phyloP scores from a whole-genome alignment of 2,329 filamentous ascomycete genomes.

The Xylariaceae sp. region DNA sequence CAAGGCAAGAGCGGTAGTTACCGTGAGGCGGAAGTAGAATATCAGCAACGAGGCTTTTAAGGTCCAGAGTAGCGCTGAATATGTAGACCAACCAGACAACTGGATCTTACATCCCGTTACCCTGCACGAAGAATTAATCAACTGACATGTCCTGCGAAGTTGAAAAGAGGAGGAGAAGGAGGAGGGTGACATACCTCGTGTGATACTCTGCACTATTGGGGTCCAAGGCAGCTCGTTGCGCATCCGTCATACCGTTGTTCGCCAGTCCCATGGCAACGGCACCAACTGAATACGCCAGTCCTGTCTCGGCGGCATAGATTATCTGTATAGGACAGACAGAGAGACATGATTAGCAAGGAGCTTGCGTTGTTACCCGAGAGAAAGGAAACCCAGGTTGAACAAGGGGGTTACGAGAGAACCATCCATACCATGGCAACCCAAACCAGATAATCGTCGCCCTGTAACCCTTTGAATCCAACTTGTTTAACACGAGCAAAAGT shows the following conservation, averaged over 20 bases:
- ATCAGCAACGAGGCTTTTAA: conserved; percentile 49
- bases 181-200: conserved; percentile 21
- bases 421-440: conserved; percentile 32
- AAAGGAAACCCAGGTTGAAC: neutral
- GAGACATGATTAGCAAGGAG: neutral
- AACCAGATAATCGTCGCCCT: conserved; percentile 34
- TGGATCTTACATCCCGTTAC: conserved; percentile 49
- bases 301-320: conserved; percentile 45
- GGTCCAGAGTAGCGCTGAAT: conserved; percentile 46
- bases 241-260: conserved; percentile 50
- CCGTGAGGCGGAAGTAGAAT: conserved; percentile 49
- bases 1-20: conserved; percentile 11
- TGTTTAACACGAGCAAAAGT: conserved; percentile 19
- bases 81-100: conserved; percentile 49
- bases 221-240: conserved; percentile 39
- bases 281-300: conserved; percentile 43
- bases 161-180: neutral
- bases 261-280: conserved; percentile 44
- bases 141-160: neutral
- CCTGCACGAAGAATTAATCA: conserved; percentile 23
- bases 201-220: conserved; percentile 39
- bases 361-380: neutral
- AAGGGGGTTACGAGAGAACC: neutral
- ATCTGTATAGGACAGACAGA: conserved; percentile 31
- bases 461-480: conserved; percentile 16